Percentiles rank a stretch among this genome's conserved stretches.
Conservation (phyloP, 1,284 basidiomycete species). For the Heterobasidion irregulare region DNA sequence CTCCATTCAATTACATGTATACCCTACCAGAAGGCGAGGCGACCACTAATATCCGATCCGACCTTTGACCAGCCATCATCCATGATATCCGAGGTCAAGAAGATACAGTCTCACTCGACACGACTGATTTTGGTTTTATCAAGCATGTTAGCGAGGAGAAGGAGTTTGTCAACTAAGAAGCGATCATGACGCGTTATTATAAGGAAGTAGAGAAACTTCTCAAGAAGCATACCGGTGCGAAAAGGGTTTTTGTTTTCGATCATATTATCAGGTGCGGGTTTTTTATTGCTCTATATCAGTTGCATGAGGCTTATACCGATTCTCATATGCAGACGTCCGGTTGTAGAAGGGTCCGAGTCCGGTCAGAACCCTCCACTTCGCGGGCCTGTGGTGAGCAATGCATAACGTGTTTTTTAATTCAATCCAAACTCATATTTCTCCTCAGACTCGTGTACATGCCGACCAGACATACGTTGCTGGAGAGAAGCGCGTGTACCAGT, state of each 20-base stretch:
- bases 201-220: conserved; percentile 34
- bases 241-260: conserved; percentile 34
- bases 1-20: conserved; percentile 20
- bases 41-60: conserved; percentile 14
- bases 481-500: conserved; percentile 41
- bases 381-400: neutral
- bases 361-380: neutral
- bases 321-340: neutral
- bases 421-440: neutral
- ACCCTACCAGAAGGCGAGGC: conserved; percentile 17
- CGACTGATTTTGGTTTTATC: conserved; percentile 33
- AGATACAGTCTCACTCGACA: conserved; percentile 26
- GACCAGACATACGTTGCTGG: conserved; percentile 49
- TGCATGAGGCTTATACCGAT: neutral
- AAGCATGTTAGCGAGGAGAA: conserved; percentile 27
- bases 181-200: conserved; percentile 29
- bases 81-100: conserved; percentile 26
- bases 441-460: conserved; percentile 35
- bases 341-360: neutral
- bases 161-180: conserved; percentile 31
- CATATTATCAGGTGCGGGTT: conserved; percentile 34
- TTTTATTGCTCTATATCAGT: neutral
- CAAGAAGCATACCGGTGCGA: conserved; percentile 31
- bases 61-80: conserved; percentile 16
- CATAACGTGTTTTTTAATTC: neutral